Evolutionary conservation across 179 eudicot species (phyloP).

Genomic region (Heliamphora pulchella): DNA sequence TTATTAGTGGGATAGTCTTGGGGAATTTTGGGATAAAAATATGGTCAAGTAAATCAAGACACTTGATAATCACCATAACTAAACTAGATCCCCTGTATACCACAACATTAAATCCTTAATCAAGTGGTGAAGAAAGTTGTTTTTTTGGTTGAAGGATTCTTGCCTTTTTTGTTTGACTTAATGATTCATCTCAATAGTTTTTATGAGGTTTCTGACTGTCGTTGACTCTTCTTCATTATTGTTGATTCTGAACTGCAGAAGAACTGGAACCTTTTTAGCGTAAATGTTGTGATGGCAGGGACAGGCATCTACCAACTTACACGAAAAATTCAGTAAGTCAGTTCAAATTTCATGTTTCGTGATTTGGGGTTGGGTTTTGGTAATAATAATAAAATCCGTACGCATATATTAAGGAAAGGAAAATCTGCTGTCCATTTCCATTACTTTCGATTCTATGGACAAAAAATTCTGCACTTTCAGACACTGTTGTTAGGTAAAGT

Average conservation of each 20-base stretch:
- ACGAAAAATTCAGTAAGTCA: conserved; percentile 61
- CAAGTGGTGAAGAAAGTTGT: neutral
- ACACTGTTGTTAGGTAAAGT: neutral
- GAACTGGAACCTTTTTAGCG: conserved; percentile 88
- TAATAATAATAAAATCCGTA: neutral
- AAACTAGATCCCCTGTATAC: neutral
- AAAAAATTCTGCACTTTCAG: neutral
- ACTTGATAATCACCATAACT: neutral
- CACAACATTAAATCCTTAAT: neutral
- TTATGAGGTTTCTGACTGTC: neutral
- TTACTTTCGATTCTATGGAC: neutral
- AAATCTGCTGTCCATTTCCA: neutral
- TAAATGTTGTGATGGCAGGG: conserved; percentile 73
- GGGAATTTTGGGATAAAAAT: neutral
- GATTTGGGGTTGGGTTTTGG: neutral
- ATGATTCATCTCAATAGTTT: neutral
- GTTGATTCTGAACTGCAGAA: conserved; percentile 41
- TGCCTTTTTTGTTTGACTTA: neutral
- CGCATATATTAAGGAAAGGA: neutral
- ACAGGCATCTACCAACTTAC: conserved; percentile 79
- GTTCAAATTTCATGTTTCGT: conserved; percentile 3
- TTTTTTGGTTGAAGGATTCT: neutral
- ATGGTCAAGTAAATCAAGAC: neutral
- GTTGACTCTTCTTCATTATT: neutral
- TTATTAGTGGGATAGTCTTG: neutral